Percentiles rank a stretch among this genome's conserved stretches.
Conservation (phyloP, 1,284 basidiomycete species). For the Athelia sp. region DNA sequence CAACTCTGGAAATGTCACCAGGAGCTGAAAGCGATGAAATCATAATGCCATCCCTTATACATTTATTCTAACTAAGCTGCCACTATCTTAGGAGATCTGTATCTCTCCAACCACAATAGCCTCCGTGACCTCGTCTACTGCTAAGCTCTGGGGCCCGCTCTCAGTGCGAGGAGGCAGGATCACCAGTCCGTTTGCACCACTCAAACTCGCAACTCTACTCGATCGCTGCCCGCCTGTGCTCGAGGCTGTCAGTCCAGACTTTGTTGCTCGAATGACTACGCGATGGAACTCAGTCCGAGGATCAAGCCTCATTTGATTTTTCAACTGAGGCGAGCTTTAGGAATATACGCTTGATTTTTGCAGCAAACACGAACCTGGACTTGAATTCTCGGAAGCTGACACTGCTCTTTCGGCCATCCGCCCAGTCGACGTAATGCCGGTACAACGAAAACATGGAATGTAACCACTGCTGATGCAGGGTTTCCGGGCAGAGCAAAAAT, state of each 20-base stretch:
- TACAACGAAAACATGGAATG: conserved; percentile 81
- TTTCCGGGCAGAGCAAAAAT: conserved; percentile 87
- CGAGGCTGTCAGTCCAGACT: conserved; percentile 53
- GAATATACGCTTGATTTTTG: neutral
- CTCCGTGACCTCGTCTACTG: conserved; percentile 48
- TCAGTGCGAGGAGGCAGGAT: conserved; percentile 53
- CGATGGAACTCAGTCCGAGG: conserved; percentile 80
- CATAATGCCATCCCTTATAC: neutral
- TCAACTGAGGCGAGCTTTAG: conserved; percentile 34
- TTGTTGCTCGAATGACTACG: conserved; percentile 49
- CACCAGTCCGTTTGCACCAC: conserved; percentile 73
- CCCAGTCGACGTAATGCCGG: conserved; percentile 74
- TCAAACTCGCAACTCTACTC: conserved; percentile 72
- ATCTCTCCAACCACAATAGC: conserved; percentile 69
- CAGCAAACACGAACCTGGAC: conserved; percentile 50
- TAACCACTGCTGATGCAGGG: conserved; percentile 85
- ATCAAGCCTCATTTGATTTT: conserved; percentile 62
- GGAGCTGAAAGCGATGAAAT: conserved; percentile 1
- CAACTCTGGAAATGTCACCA: neutral
- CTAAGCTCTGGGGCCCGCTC: conserved; percentile 34
- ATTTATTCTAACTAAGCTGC: neutral
- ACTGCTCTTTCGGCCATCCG: conserved; percentile 53
- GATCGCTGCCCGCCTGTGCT: conserved; percentile 86
- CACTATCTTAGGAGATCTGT: conserved; percentile 17
- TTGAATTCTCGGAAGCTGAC: conserved; percentile 58